Evolutionary conservation across 2,329 filamentous ascomycete species (phyloP).

Genomic region (Trichoderma sp.): DNA sequence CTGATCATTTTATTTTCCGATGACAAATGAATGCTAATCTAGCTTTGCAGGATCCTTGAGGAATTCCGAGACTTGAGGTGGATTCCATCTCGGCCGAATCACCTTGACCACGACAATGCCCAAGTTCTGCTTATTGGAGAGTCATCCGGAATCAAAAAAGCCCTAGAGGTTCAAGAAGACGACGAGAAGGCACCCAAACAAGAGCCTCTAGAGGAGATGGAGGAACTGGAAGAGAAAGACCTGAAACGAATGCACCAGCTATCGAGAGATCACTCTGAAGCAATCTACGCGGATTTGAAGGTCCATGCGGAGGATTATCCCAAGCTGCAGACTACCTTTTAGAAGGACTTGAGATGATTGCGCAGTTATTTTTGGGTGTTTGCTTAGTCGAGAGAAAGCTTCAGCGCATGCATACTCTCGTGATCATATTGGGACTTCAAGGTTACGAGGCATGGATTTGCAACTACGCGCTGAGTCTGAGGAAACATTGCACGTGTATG

Average conservation of each 20-base stretch:
- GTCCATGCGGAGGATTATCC: constrained; percentile 23
- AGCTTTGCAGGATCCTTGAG: constrained; percentile 55
- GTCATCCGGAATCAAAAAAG: constrained; percentile 54
- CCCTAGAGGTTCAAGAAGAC: constrained; percentile 52
- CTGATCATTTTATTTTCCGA: background rate
- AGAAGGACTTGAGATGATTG: background rate
- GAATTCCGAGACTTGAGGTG: constrained; percentile 73
- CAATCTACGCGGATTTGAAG: constrained; percentile 15
- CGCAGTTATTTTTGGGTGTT: background rate
- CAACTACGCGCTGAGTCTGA: background rate
- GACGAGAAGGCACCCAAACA: constrained; percentile 60
- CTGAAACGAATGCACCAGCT: constrained; percentile 59
- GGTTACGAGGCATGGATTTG: background rate
- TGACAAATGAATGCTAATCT: background rate
- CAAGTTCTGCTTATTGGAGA: constrained; percentile 80
- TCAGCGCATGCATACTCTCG: background rate
- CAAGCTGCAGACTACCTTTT: constrained; percentile 31
- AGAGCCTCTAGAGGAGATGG: constrained; percentile 67
- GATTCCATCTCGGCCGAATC: constrained; percentile 69
- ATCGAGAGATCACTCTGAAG: constrained; percentile 44
- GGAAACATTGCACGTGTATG: background rate
- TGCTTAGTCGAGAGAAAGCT: background rate
- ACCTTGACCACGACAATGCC: constrained; percentile 71
- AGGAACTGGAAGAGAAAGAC: constrained; percentile 74
- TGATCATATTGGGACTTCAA: background rate